These are phyloP conservation scores for Saccharomycopsis crataegensis DNA, from an alignment of 1,139 yeast genomes.

Conservation along the genomic window DNA sequence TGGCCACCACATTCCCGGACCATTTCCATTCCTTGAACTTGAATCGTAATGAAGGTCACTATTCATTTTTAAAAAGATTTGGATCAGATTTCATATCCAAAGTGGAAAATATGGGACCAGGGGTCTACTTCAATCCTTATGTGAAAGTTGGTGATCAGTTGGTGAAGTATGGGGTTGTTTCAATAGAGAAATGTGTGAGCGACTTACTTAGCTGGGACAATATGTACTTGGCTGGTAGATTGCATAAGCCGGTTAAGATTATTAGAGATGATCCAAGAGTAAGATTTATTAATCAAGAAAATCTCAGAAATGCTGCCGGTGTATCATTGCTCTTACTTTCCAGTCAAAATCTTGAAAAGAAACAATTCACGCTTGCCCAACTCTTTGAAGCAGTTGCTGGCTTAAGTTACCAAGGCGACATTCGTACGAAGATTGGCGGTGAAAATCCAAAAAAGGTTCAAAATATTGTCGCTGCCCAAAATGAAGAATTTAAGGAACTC, in stretches of 20 bases:
- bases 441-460: slow-evolving; percentile 86
- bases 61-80: slow-evolving; percentile 55
- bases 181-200: slow-evolving; percentile 47
- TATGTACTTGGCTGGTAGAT: slow-evolving; percentile 82
- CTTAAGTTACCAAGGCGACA: slow-evolving; percentile 84
- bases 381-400: slow-evolving; percentile 73
- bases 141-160: slow-evolving; percentile 48
- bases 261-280: slow-evolving; percentile 56
- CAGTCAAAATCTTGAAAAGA: slow-evolving; percentile 22
- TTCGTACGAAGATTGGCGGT: slow-evolving; percentile 78
- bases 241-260: slow-evolving; percentile 88
- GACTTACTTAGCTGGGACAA: slow-evolving; percentile 82
- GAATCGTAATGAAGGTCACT: slow-evolving; percentile 61
- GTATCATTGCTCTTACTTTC: slow-evolving; percentile 59
- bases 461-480: slow-evolving; percentile 79
- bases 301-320: slow-evolving; percentile 70
- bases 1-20: slow-evolving; percentile 66
- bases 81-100: slow-evolving; percentile 54
- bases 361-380: slow-evolving; percentile 50
- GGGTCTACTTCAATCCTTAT: slow-evolving; percentile 90
- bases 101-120: slow-evolving; percentile 76
- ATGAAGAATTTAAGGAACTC: slow-evolving; percentile 55
- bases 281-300: slow-evolving; percentile 63
- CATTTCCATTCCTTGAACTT: slow-evolving; percentile 74
- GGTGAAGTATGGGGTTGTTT: slow-evolving; percentile 83